These are phyloP conservation scores for Warburgia ugandensis DNA, from an alignment of 164 flowering plant genomes.

Conservation along the genomic window DNA sequence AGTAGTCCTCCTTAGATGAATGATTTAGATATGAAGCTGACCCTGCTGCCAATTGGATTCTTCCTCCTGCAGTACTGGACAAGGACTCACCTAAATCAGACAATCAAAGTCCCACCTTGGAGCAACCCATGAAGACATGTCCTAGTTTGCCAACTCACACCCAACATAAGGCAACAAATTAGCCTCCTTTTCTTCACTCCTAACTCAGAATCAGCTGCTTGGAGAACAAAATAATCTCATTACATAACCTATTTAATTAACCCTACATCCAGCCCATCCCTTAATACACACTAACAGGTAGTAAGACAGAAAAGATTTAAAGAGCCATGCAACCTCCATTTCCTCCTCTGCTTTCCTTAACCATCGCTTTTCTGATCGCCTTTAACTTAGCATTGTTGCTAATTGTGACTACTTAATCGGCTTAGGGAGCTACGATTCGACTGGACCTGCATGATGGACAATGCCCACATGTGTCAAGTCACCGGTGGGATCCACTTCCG, in stretches of 20 bases:
- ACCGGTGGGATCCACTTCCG: slow-evolving; percentile 54
- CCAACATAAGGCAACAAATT: slow-evolving; percentile 7
- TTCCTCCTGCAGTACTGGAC: too few relatives aligned
- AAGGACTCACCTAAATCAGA: neutral
- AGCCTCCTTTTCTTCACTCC: slow-evolving; percentile 10
- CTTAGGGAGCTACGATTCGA: slow-evolving; percentile 73
- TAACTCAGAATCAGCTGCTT: slow-evolving; percentile 8
- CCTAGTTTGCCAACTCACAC: slow-evolving; percentile 7
- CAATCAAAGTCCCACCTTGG: slow-evolving; percentile 4
- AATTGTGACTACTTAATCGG: slow-evolving; percentile 50
- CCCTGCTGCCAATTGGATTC: too few relatives aligned
- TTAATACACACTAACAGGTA: too few relatives aligned
- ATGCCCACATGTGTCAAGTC: slow-evolving; percentile 40
- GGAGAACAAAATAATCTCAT: too few relatives aligned
- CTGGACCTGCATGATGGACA: slow-evolving; percentile 85
- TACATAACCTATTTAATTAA: too few relatives aligned
- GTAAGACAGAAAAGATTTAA: too few relatives aligned
- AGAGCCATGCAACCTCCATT: too few relatives aligned
- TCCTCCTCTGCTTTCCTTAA: neutral
- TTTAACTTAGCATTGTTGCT: neutral
- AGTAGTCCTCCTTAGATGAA: too few relatives aligned
- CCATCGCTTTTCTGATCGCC: neutral
- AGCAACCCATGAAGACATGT: slow-evolving; percentile 14
- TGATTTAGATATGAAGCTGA: too few relatives aligned
- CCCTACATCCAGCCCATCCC: too few relatives aligned